Conservation (phyloP, 257 asterid genomes). For the Solanum chaucha region DNA sequence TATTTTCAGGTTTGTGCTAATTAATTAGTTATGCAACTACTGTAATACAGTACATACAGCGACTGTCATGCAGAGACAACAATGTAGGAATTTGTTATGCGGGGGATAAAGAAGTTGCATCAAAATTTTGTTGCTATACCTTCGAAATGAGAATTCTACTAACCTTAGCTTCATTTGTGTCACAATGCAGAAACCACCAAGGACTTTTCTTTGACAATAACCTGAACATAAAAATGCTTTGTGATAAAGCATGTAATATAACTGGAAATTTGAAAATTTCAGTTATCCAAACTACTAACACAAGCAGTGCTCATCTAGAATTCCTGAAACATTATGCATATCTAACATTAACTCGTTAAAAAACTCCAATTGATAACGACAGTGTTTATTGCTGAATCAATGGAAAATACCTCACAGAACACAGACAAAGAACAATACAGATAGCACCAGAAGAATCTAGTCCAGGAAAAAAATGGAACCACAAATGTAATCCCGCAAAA, state of each 20-base stretch:
- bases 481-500: background rate
- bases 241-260: background rate
- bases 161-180: constrained; percentile 35
- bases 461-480: background rate
- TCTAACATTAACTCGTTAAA: background rate
- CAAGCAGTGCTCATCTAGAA: background rate
- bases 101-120: background rate
- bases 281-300: background rate
- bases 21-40: background rate
- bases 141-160: background rate
- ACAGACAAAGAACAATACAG: background rate
- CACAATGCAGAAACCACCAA: constrained; percentile 91
- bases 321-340: background rate
- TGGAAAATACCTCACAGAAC: background rate
- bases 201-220: constrained; percentile 55
- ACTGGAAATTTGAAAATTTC: background rate
- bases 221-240: constrained; percentile 20
- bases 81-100: background rate
- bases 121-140: background rate
- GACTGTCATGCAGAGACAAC: background rate
- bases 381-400: background rate
- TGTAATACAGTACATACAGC: background rate
- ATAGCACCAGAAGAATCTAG: background rate
- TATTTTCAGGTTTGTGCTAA: background rate
- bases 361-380: background rate